phyloP scores from a whole-genome alignment of 1,284 basidiomycete genomes.

The Earliella scabrosa region DNA sequence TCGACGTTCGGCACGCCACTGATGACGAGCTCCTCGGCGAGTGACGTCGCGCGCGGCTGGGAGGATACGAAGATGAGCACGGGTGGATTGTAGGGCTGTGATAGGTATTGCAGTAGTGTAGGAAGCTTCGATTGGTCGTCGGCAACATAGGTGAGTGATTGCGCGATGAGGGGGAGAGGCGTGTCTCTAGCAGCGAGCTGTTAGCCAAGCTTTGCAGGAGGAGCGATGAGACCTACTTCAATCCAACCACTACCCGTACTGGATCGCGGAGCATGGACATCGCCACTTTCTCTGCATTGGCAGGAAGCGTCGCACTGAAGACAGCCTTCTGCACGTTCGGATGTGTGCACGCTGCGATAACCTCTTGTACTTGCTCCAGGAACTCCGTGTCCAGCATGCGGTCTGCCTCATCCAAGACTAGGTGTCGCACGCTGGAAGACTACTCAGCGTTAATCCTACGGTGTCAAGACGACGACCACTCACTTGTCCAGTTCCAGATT shows the following conservation, averaged over 20 bases:
- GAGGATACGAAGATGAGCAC: slow-evolving; percentile 94
- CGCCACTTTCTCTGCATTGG: slow-evolving; percentile 86
- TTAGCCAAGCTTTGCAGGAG: slow-evolving; percentile 3
- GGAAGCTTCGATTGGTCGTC: slow-evolving; percentile 94
- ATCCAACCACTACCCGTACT: slow-evolving; percentile 90
- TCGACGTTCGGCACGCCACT: slow-evolving; percentile 90
- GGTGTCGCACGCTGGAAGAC: slow-evolving; percentile 69
- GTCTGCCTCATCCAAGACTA: slow-evolving; percentile 92
- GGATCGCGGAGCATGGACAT: slow-evolving; percentile 85
- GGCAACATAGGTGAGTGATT: slow-evolving; percentile 90
- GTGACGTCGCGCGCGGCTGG: slow-evolving; percentile 88
- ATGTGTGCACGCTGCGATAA: slow-evolving; percentile 83
- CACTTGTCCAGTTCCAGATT: slow-evolving; percentile 76
- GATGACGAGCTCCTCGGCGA: slow-evolving; percentile 85
- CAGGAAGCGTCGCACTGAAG: slow-evolving; percentile 94
- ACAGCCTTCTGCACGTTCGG: slow-evolving; percentile 83
- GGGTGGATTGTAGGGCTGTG: slow-evolving; percentile 89
- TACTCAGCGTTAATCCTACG: slow-evolving; percentile 17
- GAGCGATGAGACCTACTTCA: slow-evolving; percentile 68
- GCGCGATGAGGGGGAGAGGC: slow-evolving; percentile 80
- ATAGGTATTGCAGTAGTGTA: slow-evolving; percentile 79
- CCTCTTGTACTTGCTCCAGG: slow-evolving; percentile 86
- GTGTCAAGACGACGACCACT: slow-evolving; percentile 31
- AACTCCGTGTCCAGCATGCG: slow-evolving; percentile 91
- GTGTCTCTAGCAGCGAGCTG: slow-evolving; percentile 70